Evolutionary conservation across 2,329 filamentous ascomycete genomes (phyloP).

Genomic region (Aspergillus bombycis): DNA sequence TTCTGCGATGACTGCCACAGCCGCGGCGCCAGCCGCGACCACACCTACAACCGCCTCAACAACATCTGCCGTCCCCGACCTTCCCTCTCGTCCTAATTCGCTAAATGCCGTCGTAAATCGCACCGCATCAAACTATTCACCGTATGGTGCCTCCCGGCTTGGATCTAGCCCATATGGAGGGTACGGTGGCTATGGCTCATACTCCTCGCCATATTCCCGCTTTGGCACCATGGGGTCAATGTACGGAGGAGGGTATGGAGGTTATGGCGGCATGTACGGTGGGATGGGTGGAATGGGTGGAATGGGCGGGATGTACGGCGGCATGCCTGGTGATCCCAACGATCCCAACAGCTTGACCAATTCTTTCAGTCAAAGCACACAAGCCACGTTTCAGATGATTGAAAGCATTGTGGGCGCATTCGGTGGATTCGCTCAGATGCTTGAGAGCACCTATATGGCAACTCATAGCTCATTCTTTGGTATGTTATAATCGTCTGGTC

Average conservation of each 20-base stretch:
- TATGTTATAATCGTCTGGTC: conserved; percentile 52
- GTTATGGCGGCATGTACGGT: conserved; percentile 52
- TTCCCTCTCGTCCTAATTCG: conserved; percentile 80
- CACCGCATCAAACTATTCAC: conserved; percentile 81
- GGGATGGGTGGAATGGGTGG: conserved; percentile 53
- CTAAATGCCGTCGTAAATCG: conserved; percentile 81
- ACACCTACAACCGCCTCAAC: conserved; percentile 41
- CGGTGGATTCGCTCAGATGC: conserved; percentile 97
- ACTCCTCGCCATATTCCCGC: conserved; percentile 60
- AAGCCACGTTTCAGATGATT: conserved; percentile 96
- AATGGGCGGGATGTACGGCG: conserved; percentile 49
- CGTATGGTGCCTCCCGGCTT: conserved; percentile 60
- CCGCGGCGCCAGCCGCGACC: conserved; percentile 44
- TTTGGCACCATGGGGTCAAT: conserved; percentile 52
- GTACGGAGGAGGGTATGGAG: conserved; percentile 42
- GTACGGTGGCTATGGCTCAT: conserved; percentile 55
- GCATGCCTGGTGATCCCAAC: conserved; percentile 69
- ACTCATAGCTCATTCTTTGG: conserved; percentile 98
- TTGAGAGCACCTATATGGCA: conserved; percentile 99
- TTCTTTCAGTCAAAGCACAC: conserved; percentile 90
- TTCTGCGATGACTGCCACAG: conserved; percentile 40
- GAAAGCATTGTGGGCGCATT: conserved; percentile 96
- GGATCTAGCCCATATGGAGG: conserved; percentile 54
- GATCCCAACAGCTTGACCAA: conserved; percentile 95
- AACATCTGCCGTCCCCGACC: conserved; percentile 58